Evolutionary conservation across 2,329 filamentous ascomycete genomes (phyloP).

Genomic region (Aureobasidium melanogenum): DNA sequence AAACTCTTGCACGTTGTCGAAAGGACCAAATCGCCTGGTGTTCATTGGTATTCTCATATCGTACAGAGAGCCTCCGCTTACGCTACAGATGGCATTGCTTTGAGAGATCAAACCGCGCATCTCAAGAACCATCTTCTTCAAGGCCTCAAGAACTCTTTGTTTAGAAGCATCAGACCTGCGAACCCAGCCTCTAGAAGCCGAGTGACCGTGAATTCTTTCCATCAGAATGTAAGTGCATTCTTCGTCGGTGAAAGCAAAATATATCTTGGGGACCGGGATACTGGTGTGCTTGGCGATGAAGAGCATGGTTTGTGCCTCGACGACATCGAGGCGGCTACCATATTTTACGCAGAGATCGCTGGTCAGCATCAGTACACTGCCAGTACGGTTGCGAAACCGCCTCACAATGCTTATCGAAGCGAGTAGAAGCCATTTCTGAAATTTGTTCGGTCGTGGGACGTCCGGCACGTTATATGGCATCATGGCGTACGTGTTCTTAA

Average conservation of each 20-base stretch:
- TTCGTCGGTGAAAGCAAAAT: constrained; percentile 35
- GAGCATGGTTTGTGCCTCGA: constrained; percentile 33
- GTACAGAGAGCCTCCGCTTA: neutral
- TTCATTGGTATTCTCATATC: neutral
- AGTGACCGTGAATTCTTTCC: constrained; percentile 20
- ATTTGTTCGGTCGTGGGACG: neutral
- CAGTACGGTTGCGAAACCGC: neutral
- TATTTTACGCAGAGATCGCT: neutral
- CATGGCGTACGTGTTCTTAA: neutral
- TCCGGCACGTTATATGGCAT: neutral
- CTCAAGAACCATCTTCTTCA: neutral
- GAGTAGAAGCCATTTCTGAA: neutral
- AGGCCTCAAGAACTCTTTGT: neutral
- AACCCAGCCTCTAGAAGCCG: neutral
- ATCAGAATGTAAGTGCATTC: constrained; percentile 40
- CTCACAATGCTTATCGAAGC: neutral
- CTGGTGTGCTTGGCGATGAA: constrained; percentile 34
- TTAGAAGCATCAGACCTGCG: neutral
- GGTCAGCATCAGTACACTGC: neutral
- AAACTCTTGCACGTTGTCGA: neutral
- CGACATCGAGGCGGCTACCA: constrained; percentile 18
- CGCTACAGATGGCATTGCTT: neutral
- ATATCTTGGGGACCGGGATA: constrained; percentile 38
- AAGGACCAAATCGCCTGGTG: neutral
- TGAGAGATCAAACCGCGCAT: neutral